These are phyloP conservation scores for Sicyos edulis DNA, from an alignment of 306 rosid genomes.

Conservation along the genomic window DNA sequence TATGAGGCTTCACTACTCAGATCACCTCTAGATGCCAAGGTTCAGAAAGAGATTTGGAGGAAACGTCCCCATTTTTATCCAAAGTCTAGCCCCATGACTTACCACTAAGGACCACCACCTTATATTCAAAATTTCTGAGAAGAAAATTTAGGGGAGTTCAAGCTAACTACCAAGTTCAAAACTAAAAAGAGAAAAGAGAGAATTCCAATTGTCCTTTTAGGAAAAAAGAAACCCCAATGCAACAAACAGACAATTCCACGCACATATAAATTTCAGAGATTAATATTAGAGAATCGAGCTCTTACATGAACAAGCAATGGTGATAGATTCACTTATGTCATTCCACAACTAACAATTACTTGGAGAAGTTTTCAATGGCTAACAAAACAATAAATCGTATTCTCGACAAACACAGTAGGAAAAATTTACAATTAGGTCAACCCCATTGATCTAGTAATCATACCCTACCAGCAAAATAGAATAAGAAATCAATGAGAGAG, in stretches of 20 bases:
- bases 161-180: not conserved
- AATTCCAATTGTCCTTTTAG: constrained; percentile 4
- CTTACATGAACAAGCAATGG: not conserved
- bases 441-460: constrained; percentile 1
- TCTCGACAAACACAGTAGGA: not conserved
- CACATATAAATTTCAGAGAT: not conserved
- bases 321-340: not conserved
- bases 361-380: not conserved
- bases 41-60: too few species aligned
- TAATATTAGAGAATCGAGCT: not conserved
- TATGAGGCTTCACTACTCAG: too few species aligned
- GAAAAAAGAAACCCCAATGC: not conserved
- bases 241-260: not conserved
- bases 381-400: not conserved
- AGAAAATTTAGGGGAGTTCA: not conserved
- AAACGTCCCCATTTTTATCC: too few species aligned
- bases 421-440: not conserved
- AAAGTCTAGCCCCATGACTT: too few species aligned
- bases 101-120: not conserved
- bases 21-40: too few species aligned
- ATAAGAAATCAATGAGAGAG: not conserved
- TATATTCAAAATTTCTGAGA: not conserved
- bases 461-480: not conserved
- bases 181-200: not conserved
- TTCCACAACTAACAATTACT: not conserved